Evolutionary conservation across 352 stramenopile genomes (phyloP).

Genomic region (Lagenidium giganteum): DNA sequence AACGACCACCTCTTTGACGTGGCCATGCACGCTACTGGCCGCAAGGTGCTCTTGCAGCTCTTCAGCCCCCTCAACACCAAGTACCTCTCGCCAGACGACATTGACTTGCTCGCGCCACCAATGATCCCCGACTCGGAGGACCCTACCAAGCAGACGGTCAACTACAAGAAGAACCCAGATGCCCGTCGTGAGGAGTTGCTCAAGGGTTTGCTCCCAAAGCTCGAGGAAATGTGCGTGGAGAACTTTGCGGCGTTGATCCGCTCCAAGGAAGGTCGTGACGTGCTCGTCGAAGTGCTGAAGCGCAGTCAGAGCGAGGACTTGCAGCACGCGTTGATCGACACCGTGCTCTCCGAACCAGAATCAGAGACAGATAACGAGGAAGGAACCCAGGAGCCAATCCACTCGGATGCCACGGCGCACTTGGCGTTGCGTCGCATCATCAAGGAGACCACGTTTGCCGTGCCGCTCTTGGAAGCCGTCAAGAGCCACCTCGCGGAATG

Average conservation of each 20-base stretch:
- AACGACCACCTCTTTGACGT: conserved; percentile 72
- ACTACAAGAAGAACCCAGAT: conserved; percentile 87
- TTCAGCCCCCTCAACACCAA: conserved; percentile 77
- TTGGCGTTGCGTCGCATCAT: conserved; percentile 69
- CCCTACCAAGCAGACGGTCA: conserved; percentile 51
- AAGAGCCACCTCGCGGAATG: conserved; percentile 41
- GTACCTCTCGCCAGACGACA: conserved; percentile 78
- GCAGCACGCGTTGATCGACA: conserved; percentile 33
- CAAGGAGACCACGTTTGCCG: conserved; percentile 57
- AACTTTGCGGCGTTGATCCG: conserved; percentile 62
- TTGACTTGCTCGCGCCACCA: conserved; percentile 62
- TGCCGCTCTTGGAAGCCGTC: conserved; percentile 46
- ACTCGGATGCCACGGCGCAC: conserved; percentile 71
- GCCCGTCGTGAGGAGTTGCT: conserved; percentile 70
- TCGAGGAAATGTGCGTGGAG: conserved; percentile 70
- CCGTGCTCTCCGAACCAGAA: conserved; percentile 35
- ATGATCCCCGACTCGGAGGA: conserved; percentile 70
- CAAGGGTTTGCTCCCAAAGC: conserved; percentile 70
- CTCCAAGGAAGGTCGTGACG: conserved; percentile 76
- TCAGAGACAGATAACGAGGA: conserved; percentile 25
- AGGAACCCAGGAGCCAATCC: conserved; percentile 66
- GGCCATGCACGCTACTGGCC: conserved; percentile 64
- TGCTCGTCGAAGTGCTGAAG: conserved; percentile 80
- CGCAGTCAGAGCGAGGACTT: conserved; percentile 46
- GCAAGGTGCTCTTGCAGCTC: conserved; percentile 78